A percentile compares a stretch with the other conserved stretches of the same genome.
These are phyloP conservation scores for Pleurotus tuber-regium DNA, from an alignment of 768 basidiomycete genomes.

Conservation along the genomic window DNA sequence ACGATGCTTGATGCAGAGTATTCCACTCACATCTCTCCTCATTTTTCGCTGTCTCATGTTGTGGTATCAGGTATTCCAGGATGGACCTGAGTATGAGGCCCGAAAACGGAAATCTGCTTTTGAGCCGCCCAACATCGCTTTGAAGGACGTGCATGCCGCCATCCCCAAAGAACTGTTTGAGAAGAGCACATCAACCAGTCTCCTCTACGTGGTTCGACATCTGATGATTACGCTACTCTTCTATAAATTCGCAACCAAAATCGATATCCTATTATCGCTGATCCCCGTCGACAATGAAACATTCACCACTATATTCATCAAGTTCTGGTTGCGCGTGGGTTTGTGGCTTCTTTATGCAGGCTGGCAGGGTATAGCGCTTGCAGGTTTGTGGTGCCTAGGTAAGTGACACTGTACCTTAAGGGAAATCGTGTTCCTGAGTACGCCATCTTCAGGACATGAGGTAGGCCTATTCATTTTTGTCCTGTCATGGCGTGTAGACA, in stretches of 20 bases:
- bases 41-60: conserved; percentile 21
- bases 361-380: conserved; percentile 46
- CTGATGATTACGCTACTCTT: conserved; percentile 35
- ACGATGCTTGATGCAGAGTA: background rate
- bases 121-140: conserved; percentile 37
- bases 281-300: conserved; percentile 9
- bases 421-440: background rate
- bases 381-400: conserved; percentile 45
- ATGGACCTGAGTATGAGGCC: conserved; percentile 50
- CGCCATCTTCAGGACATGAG: conserved; percentile 37
- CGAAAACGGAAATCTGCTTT: conserved; percentile 36
- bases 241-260: conserved; percentile 36
- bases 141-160: conserved; percentile 45
- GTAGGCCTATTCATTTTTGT: conserved; percentile 19
- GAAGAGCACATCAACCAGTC: conserved; percentile 39
- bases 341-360: conserved; percentile 50
- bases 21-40: background rate
- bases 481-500: background rate
- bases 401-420: conserved; percentile 14
- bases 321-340: conserved; percentile 12
- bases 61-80: conserved; percentile 42
- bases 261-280: conserved; percentile 17
- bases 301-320: conserved; percentile 17
- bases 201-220: conserved; percentile 43
- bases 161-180: conserved; percentile 48